A percentile compares a stretch with the other conserved stretches of the same genome.
These are phyloP conservation scores for Coelastrella sp. DNA, from an alignment of 139 green algal species.

Conservation along the genomic window DNA sequence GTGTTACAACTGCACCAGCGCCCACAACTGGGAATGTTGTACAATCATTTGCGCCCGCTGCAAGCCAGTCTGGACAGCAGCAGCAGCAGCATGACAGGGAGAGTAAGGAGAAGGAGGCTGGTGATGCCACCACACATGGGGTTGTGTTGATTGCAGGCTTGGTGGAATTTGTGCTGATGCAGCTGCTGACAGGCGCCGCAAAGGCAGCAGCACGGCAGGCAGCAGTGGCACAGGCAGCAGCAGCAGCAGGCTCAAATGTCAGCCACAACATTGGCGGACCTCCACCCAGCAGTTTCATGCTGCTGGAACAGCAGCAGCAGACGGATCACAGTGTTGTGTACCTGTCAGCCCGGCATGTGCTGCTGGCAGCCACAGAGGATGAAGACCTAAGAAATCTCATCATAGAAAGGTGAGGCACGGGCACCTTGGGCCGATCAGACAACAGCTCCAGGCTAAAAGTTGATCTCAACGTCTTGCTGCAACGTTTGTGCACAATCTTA, in stretches of 20 bases:
- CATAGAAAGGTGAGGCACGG: background rate
- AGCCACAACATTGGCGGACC: background rate
- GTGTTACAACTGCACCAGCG: background rate
- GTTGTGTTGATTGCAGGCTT: conserved; percentile 28
- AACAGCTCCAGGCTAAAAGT: too few relatives aligned
- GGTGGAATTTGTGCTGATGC: conserved; percentile 20
- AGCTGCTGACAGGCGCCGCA: conserved; percentile 5
- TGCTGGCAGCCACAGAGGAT: conserved; percentile 5
- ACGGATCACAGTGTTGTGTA: background rate
- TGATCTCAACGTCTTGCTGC: too few relatives aligned
- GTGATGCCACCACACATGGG: conserved; percentile 34
- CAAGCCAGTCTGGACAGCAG: background rate
- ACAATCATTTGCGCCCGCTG: background rate
- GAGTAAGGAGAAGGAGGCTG: conserved; percentile 1
- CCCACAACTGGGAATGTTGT: background rate
- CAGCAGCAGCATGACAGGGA: background rate
- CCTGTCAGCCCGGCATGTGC: conserved; percentile 20
- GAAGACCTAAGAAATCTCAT: background rate
- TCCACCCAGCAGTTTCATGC: background rate
- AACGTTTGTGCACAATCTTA: too few relatives aligned
- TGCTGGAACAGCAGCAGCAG: conserved; percentile 1
- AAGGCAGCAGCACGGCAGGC: background rate
- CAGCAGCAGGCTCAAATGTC: background rate
- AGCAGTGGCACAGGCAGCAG: background rate
- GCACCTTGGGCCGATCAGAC: background rate